These are phyloP conservation scores for Termitomyces sp. DNA, from an alignment of 768 basidiomycete species.

Conservation along the genomic window DNA sequence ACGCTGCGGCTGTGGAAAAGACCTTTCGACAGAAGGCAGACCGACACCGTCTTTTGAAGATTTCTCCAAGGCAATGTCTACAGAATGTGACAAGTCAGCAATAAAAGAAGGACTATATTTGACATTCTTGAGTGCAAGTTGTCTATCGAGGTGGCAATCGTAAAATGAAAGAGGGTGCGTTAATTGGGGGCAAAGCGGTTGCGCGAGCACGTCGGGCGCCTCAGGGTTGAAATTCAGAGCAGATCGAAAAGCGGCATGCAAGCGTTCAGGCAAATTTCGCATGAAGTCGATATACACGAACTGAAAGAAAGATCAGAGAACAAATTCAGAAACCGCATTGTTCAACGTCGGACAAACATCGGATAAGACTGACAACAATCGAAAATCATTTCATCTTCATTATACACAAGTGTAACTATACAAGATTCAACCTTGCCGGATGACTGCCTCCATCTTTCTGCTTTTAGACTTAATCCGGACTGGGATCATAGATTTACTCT, in stretches of 20 bases:
- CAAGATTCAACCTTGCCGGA: too few relatives aligned
- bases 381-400: too few relatives aligned
- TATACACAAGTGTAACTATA: too few relatives aligned
- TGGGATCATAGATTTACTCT: too few relatives aligned
- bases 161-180: slow-evolving; percentile 1
- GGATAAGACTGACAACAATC: too few relatives aligned
- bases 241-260: neutral
- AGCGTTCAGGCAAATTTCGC: neutral
- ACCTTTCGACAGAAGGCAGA: neutral
- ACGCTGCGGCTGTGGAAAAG: neutral
- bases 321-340: too few relatives aligned
- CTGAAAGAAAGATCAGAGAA: too few relatives aligned
- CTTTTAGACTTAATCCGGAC: too few relatives aligned
- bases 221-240: neutral
- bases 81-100: neutral
- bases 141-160: slow-evolving; percentile 5
- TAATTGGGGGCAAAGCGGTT: neutral
- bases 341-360: too few relatives aligned
- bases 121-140: neutral
- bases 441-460: too few relatives aligned
- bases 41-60: neutral
- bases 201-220: neutral
- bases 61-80: neutral
- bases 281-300: too few relatives aligned
- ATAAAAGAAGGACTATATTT: neutral